Percentiles rank a stretch among this genome's conserved stretches.
Conservation (phyloP, 305 asterid genomes). For the Ajuga reptans region DNA sequence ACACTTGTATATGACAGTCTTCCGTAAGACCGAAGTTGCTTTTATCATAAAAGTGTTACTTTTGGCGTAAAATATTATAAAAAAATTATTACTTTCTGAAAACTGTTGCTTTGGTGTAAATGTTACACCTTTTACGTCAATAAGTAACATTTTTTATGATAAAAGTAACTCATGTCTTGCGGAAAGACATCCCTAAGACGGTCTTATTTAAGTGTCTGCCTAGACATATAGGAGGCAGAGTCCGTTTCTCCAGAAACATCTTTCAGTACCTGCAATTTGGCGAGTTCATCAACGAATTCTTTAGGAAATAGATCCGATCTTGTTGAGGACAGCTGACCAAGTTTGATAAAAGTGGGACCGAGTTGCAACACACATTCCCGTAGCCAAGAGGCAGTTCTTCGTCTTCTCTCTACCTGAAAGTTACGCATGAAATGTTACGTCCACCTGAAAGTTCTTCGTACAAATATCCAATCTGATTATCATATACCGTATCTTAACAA, state of each 20-base stretch:
- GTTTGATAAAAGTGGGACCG: conserved; percentile 93
- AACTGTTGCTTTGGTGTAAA: no score
- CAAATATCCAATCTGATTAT: background rate
- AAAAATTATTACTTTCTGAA: no score
- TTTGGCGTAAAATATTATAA: no score
- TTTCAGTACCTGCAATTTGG: conserved; percentile 72
- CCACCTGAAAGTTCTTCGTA: no score
- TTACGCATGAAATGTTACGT: background rate
- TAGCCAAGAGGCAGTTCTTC: conserved; percentile 80
- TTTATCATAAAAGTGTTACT: no score
- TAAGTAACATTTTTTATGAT: no score
- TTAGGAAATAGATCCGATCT: conserved; percentile 87
- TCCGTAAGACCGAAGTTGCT: no score
- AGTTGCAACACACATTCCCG: conserved; percentile 79
- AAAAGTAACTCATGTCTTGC: no score
- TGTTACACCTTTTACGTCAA: no score
- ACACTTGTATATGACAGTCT: no score
- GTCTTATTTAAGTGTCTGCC: no score
- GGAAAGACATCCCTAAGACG: no score
- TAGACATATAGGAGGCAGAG: background rate
- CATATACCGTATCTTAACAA: background rate
- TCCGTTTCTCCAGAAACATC: background rate
- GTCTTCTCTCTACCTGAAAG: conserved; percentile 56
- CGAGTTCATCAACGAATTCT: conserved; percentile 91
- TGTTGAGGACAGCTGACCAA: conserved; percentile 87